Evolutionary conservation across 305 asterid genomes (phyloP).

Genomic region (Fraxinus sp.): DNA sequence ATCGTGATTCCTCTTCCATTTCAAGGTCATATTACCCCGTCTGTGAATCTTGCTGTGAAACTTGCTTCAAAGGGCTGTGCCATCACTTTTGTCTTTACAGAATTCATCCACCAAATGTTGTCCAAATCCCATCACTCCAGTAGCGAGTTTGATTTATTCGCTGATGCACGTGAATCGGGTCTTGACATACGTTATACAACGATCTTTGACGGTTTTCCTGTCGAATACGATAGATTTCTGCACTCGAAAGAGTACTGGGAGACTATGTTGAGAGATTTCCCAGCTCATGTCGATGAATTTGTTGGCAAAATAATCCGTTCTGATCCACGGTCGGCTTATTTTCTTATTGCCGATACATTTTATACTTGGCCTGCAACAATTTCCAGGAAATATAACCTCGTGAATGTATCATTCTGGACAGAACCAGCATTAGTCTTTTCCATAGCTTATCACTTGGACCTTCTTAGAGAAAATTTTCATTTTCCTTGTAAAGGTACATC

Average conservation of each 20-base stretch:
- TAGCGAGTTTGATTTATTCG: constrained; percentile 26
- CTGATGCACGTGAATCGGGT: constrained; percentile 36
- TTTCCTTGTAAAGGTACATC: constrained; percentile 36
- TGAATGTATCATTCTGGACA: constrained; percentile 53
- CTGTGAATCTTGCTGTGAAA: constrained; percentile 30
- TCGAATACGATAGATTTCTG: constrained; percentile 37
- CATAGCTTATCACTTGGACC: constrained; percentile 39
- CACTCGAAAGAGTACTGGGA: constrained; percentile 39
- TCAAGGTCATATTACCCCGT: constrained; percentile 35
- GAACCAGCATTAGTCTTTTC: constrained; percentile 52
- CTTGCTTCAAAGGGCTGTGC: constrained; percentile 38
- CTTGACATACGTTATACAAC: constrained; percentile 49
- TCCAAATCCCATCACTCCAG: constrained; percentile 8
- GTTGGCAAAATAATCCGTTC: constrained; percentile 33
- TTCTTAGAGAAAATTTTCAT: constrained; percentile 45
- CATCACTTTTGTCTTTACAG: constrained; percentile 39
- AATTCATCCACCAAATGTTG: constrained; percentile 40
- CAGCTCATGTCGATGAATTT: constrained; percentile 44
- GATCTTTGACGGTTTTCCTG: constrained; percentile 41
- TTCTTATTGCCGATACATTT: constrained; percentile 50
- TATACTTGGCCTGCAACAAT: constrained; percentile 38
- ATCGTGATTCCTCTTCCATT: constrained; percentile 30
- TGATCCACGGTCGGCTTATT: constrained; percentile 28
- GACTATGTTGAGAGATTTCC: constrained; percentile 37
- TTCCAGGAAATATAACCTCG: constrained; percentile 43